Evolutionary conservation across 495 filamentous ascomycete species (phyloP), one percentile per base, ranked within the genome.

Genomic region (Trichocladium uniseriatum): DNA sequence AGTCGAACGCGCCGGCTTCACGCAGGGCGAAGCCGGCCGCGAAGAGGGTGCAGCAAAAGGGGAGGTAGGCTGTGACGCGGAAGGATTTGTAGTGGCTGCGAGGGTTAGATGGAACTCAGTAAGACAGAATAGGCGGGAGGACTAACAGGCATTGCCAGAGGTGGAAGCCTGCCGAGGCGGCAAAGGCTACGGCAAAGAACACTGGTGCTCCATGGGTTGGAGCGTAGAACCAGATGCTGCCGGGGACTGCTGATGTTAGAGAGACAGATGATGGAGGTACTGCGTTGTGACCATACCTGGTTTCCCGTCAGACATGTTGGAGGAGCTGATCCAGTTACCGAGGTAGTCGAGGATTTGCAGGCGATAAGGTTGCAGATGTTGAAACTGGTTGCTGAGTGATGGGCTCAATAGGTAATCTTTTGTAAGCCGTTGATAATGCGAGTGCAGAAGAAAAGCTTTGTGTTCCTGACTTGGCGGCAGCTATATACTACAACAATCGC

Each of bases 131-230:
- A 20, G 16, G 45, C 49, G 20, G 10, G 6, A 8, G 6, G 0
- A 60, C 73, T 49, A 67, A 85, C 82, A 73, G 49, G 70, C 75
- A 80, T 63, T 87, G 83, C 56, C 74, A 86, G 14, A 69, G 55
- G 55, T 88, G 84, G 13, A 73, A 59, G 5, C 62, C 34, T 1
- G 77, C 80, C 5, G 82, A 83, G 1, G 74, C 54, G 1, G 71
- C 61, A 58, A 85, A 89, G 3, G 83, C 71, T 18, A 83, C 64
- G 5, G 79, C 74, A 54, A 85, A 87, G 41, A 79, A 75, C 31
- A 86, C 72, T 0, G 83, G 77, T 2, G 82, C 83, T 1, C 71
- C 82, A 61, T 86, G 82, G 56, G 83, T 86, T 0, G 85, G 85
- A 9, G 80, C 82, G 65, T 87, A 89, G 61, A 79, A 80, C 75